A percentile compares a stretch with the other conserved stretches of the same genome.
These are phyloP conservation scores for Heracleum sosnowskyi DNA, from an alignment of 129 eudicot genomes.

Conservation along the genomic window DNA sequence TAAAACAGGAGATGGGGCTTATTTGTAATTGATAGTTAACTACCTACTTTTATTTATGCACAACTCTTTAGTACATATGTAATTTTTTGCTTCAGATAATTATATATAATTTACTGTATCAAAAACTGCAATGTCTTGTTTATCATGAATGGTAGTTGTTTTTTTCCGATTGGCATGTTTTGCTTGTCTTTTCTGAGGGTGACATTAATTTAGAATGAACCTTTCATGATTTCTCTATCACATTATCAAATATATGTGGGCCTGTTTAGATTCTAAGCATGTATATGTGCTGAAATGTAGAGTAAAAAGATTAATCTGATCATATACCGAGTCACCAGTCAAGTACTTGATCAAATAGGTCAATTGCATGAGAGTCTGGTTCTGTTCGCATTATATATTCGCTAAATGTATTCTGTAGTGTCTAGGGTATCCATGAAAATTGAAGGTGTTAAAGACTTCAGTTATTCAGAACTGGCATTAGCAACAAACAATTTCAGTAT, in stretches of 20 bases:
- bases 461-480: slow-evolving; percentile 44
- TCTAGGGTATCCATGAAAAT: slow-evolving; percentile 51
- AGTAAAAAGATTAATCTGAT: background rate
- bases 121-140: no score
- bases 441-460: slow-evolving; percentile 66
- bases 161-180: no score
- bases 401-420: slow-evolving; percentile 25
- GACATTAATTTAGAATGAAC: background rate
- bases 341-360: background rate
- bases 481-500: slow-evolving; percentile 52
- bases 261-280: background rate
- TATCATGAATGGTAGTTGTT: no score
- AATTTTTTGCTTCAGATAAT: no score
- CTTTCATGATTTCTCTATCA: background rate
- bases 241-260: background rate
- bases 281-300: background rate
- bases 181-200: background rate
- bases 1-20: no score
- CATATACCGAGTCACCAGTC: background rate
- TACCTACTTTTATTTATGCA: no score
- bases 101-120: background rate
- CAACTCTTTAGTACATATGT: no score
- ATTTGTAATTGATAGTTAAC: no score
- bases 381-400: background rate
- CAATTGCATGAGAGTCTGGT: background rate